These are phyloP conservation scores for Trichophyton verrucosum DNA, from an alignment of 2,329 filamentous ascomycete species.

Conservation along the genomic window DNA sequence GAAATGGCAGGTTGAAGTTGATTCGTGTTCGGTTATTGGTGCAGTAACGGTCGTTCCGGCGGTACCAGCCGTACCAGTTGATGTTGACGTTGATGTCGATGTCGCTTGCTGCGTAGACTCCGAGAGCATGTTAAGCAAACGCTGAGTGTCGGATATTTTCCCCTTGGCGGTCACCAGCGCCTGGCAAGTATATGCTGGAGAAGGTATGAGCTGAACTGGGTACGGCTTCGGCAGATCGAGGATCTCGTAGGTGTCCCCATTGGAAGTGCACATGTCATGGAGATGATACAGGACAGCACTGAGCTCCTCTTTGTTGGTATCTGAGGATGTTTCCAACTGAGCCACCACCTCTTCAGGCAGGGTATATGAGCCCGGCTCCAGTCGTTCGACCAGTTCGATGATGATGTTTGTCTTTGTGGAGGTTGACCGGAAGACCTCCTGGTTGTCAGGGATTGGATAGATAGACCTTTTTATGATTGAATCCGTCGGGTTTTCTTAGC, in stretches of 20 bases:
- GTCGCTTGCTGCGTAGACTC: constrained; percentile 2
- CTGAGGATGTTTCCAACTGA: constrained; percentile 17
- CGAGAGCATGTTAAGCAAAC: neutral
- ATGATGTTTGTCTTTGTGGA: constrained; percentile 78
- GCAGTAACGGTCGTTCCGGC: neutral
- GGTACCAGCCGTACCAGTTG: too few species aligned
- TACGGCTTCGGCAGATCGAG: constrained; percentile 48
- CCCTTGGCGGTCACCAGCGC: constrained; percentile 12
- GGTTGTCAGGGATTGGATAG: constrained; percentile 40
- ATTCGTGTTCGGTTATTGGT: constrained; percentile 6
- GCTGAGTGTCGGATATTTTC: neutral
- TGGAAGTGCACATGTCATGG: constrained; percentile 54
- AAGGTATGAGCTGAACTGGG: constrained; percentile 33
- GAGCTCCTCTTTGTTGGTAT: constrained; percentile 43
- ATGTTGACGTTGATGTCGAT: too few species aligned
- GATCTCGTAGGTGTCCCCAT: constrained; percentile 52
- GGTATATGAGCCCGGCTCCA: constrained; percentile 31
- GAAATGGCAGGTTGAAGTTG: constrained; percentile 51
- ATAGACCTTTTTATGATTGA: constrained; percentile 13
- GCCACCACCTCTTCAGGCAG: constrained; percentile 12
- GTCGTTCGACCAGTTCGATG: constrained; percentile 76
- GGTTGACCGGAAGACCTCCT: constrained; percentile 82
- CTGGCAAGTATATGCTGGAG: constrained; percentile 11
- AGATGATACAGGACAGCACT: constrained; percentile 57
- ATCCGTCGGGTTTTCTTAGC: neutral